A percentile compares a stretch with the other conserved stretches of the same genome.
Conservation (phyloP, 164 flowering plant genomes). For the Liriodendron chinense region DNA sequence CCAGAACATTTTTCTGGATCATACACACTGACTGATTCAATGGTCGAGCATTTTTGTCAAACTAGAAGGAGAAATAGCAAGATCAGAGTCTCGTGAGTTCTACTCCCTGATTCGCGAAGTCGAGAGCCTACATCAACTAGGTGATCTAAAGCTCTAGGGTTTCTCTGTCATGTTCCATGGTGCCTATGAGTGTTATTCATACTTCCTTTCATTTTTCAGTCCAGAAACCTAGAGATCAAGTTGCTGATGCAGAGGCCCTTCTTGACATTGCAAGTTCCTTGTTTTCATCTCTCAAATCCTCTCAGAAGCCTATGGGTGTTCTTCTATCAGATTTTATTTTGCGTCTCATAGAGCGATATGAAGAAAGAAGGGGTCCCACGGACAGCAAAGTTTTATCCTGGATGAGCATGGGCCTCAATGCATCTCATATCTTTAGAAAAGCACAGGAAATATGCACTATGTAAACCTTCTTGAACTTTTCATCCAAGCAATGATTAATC, state of each 20-base stretch:
- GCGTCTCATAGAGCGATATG: slow-evolving; percentile 11
- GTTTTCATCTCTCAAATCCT: slow-evolving; percentile 22
- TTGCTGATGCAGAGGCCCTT: slow-evolving; percentile 39
- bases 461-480: slow-evolving; percentile 13
- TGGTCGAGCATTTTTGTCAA: not conserved
- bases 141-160: slow-evolving; percentile 10
- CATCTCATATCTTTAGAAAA: slow-evolving; percentile 20
- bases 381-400: slow-evolving; percentile 12
- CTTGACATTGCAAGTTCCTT: slow-evolving; percentile 22
- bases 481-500: not conserved
- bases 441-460: slow-evolving; percentile 23
- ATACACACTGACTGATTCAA: not conserved
- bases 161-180: not conserved
- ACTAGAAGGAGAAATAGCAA: slow-evolving; percentile 12
- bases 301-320: slow-evolving; percentile 16
- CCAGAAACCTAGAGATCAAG: slow-evolving; percentile 33
- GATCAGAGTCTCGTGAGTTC: slow-evolving; percentile 16
- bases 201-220: slow-evolving; percentile 15
- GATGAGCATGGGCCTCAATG: slow-evolving; percentile 22
- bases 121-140: slow-evolving; percentile 27
- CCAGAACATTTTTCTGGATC: not conserved
- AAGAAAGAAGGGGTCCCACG: not conserved
- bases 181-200: not conserved
- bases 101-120: slow-evolving; percentile 19
- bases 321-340: slow-evolving; percentile 23